These are phyloP conservation scores for Lentinula novae-zelandiae DNA, from an alignment of 1,284 basidiomycete genomes.

Conservation along the genomic window DNA sequence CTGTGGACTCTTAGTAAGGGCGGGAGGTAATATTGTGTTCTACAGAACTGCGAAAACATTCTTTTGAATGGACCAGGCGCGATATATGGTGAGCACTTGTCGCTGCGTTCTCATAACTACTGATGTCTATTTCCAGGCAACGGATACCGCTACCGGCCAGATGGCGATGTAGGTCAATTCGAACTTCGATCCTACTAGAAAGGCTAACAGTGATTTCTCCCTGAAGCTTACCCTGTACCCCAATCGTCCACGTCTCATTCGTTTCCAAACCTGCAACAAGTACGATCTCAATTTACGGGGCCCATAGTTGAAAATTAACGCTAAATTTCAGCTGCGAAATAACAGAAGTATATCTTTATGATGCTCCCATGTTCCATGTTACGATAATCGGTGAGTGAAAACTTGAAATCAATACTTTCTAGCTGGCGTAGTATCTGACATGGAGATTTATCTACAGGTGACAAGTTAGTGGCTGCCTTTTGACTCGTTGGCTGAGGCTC, in stretches of 20 bases:
- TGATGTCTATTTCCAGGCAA: constrained; percentile 7
- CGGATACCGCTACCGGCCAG: constrained; percentile 21
- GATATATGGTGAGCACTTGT: constrained; percentile 14
- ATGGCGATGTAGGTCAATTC: constrained; percentile 14
- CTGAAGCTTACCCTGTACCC: constrained; percentile 16
- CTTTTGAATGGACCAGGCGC: constrained; percentile 19
- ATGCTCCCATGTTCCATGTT: constrained; percentile 17
- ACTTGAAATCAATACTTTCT: neutral
- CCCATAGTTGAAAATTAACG: neutral
- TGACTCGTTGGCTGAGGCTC: neutral
- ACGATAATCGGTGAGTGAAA: constrained; percentile 14
- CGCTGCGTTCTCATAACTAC: neutral
- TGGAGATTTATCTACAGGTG: neutral
- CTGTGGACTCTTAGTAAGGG: neutral
- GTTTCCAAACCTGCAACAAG: constrained; percentile 9
- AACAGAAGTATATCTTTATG: constrained; percentile 5
- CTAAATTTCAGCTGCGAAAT: constrained; percentile 6
- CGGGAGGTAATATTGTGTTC: neutral
- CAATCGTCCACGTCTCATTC: constrained; percentile 12
- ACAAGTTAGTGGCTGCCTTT: neutral
- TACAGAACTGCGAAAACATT: constrained; percentile 20
- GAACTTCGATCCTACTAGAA: neutral
- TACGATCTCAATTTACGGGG: neutral
- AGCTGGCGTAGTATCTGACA: neutral
- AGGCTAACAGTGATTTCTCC: neutral